These are phyloP conservation scores for Teratosphaeria viscida DNA, from an alignment of 2,329 filamentous ascomycete species.

Conservation along the genomic window DNA sequence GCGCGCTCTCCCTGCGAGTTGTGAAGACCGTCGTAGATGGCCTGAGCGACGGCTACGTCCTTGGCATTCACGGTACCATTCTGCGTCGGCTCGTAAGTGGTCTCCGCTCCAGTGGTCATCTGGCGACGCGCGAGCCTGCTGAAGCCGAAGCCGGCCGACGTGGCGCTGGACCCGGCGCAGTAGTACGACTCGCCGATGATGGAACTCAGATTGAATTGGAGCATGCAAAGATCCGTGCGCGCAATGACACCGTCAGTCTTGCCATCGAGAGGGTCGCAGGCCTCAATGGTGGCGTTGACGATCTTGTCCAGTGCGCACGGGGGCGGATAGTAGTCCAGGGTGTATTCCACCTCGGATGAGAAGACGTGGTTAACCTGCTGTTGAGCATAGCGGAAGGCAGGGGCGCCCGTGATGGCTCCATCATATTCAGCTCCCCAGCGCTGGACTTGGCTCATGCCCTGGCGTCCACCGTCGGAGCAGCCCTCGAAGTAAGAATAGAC, in stretches of 20 bases:
- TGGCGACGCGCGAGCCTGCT: slow-evolving; percentile 28
- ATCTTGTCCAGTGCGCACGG: slow-evolving; percentile 42
- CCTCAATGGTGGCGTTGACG: slow-evolving; percentile 43
- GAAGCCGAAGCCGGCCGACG: slow-evolving; percentile 7
- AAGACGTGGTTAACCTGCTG: slow-evolving; percentile 38
- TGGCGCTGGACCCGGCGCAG: neutral
- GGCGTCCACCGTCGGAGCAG: slow-evolving; percentile 44
- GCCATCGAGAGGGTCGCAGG: slow-evolving; percentile 47
- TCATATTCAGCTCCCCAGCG: slow-evolving; percentile 42
- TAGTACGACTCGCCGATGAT: neutral
- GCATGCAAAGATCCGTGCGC: slow-evolving; percentile 17
- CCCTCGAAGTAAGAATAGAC: slow-evolving; percentile 44
- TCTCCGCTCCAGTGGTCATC: slow-evolving; percentile 28
- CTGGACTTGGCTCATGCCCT: slow-evolving; percentile 42
- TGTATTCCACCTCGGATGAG: slow-evolving; percentile 30
- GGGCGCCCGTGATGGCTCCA: slow-evolving; percentile 36
- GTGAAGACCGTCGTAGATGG: slow-evolving; percentile 32
- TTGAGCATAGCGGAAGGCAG: slow-evolving; percentile 38
- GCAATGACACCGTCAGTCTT: slow-evolving; percentile 44
- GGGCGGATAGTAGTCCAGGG: slow-evolving; percentile 31
- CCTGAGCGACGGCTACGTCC: slow-evolving; percentile 24
- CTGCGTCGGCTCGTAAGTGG: slow-evolving; percentile 27
- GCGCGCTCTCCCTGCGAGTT: slow-evolving; percentile 21
- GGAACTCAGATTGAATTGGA: neutral
- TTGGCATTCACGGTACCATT: slow-evolving; percentile 25